Conservation (phyloP, 1,139 yeast species). For the Taphrina pruni region DNA sequence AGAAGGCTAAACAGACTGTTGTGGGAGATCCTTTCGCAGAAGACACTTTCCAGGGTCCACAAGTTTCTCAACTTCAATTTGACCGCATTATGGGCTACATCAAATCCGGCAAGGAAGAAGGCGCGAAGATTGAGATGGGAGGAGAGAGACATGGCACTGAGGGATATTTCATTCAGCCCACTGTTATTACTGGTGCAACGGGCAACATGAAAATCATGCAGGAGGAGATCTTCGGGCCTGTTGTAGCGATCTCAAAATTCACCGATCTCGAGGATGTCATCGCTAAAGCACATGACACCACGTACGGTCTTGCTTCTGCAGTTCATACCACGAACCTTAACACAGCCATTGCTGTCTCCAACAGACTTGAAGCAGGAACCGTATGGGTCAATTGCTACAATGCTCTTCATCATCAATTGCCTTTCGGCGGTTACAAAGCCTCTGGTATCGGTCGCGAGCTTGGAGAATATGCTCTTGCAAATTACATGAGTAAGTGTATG, state of each 20-base stretch:
- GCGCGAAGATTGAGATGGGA: slow-evolving; percentile 77
- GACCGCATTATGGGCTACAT: slow-evolving; percentile 76
- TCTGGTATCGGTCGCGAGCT: slow-evolving; percentile 93
- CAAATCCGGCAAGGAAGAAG: slow-evolving; percentile 73
- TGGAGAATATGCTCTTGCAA: slow-evolving; percentile 82
- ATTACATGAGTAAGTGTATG: slow-evolving; percentile 59
- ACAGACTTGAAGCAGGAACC: slow-evolving; percentile 76
- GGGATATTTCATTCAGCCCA: slow-evolving; percentile 82
- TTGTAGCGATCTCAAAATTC: slow-evolving; percentile 75
- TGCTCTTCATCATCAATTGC: slow-evolving; percentile 78
- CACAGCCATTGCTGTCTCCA: slow-evolving; percentile 68
- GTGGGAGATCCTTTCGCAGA: slow-evolving; percentile 81
- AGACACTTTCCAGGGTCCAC: slow-evolving; percentile 81
- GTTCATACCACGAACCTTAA: slow-evolving; percentile 70
- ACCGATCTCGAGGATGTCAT: slow-evolving; percentile 73
- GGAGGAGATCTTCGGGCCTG: slow-evolving; percentile 91
- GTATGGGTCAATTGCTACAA: slow-evolving; percentile 84
- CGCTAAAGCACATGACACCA: slow-evolving; percentile 70
- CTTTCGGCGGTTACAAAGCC: slow-evolving; percentile 82
- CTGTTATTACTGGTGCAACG: slow-evolving; percentile 73
- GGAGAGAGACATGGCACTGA: slow-evolving; percentile 67
- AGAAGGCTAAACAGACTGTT: slow-evolving; percentile 57
- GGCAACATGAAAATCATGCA: slow-evolving; percentile 70
- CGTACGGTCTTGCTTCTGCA: slow-evolving; percentile 86
- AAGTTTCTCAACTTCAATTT: slow-evolving; percentile 75